Base-by-base conservation (phyloP, 331 rosid species). In the Ulmus americana region DNA sequence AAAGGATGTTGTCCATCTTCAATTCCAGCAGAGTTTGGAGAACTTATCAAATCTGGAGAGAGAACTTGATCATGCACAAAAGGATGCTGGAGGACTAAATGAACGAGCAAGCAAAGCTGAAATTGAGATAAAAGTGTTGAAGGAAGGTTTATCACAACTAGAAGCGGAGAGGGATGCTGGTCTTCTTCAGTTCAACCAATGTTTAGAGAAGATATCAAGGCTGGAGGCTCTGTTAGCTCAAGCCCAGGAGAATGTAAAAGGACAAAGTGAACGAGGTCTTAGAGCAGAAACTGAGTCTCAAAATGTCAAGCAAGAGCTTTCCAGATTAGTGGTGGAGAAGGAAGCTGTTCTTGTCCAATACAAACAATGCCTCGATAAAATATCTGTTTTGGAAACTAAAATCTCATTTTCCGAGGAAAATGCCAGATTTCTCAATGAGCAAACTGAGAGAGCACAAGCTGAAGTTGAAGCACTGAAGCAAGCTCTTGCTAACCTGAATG, bases 81-180 rank as follows among this genome's bases (percentile, higher is more conserved):
- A 63, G 11, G 85, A 79, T 71, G 85, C 87, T 12, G 84, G 82
- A 40, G 77, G 83, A 70, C 97, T 95, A 41, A 83, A 85, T 45
- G 96, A 90, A 71, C 83, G 83, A 77, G 97, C 84, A 4, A 85
- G 92, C 79, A 84, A 81, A 80, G 90, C 95, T 46, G 97, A 95
- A 75, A 86, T 87, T 63, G 96, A 95, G 79, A 82, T 82, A 18
- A 74, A 76, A 68, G 74, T 87, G 71, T 63, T 95, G 88, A 87
- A 82, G 85, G 97, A 87, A 79, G 82, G 92, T 16, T 85, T 90
- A 68, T 66, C 45, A 15, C 81, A 80, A 54, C 58, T 95, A 68
- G 78, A 87, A 82, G 77, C 68, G 15, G 91, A 82, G 73, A 87
- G 87, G 77, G 87, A 89, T 71, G 79, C 84, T 61, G 88, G 88